phyloP scores from a whole-genome alignment of 148 eudicot genomes.

The Fallopia convolvulus region DNA sequence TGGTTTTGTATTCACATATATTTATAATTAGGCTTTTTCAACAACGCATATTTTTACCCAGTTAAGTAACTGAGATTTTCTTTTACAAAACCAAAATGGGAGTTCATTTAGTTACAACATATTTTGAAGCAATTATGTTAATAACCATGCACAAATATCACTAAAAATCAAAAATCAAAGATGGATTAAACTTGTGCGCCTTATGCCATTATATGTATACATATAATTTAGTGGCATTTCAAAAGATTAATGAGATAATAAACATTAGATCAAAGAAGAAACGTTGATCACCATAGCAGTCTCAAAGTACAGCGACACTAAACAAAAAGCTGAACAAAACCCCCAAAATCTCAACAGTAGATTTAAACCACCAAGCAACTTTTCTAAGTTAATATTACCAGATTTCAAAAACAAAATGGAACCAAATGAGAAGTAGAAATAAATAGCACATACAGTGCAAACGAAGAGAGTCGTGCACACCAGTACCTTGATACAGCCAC shows the following conservation, averaged over 20 bases:
- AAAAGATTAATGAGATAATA: not conserved
- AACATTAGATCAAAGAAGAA: not conserved
- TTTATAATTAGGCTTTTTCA: too few relatives aligned
- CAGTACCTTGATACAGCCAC: not conserved
- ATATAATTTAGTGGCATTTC: not conserved
- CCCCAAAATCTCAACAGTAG: not conserved
- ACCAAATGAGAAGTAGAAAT: not conserved
- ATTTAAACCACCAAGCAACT: not conserved
- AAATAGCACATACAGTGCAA: not conserved
- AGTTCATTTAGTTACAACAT: too few relatives aligned
- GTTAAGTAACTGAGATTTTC: too few relatives aligned
- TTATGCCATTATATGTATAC: too few relatives aligned
- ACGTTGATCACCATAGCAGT: not conserved
- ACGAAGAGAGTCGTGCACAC: not conserved
- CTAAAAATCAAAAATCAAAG: too few relatives aligned
- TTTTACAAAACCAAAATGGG: too few relatives aligned
- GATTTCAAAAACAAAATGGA: not conserved
- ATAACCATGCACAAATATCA: too few relatives aligned
- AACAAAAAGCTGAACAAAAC: not conserved
- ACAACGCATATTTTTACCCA: too few relatives aligned
- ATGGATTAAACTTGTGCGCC: too few relatives aligned
- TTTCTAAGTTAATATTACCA: slow-evolving; percentile 5
- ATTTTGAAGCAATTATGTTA: too few relatives aligned
- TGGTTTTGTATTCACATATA: too few relatives aligned
- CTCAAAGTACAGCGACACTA: not conserved